These are phyloP conservation scores for Chrysoporthe puriensis DNA, from an alignment of 2,329 filamentous ascomycete genomes.

Conservation along the genomic window DNA sequence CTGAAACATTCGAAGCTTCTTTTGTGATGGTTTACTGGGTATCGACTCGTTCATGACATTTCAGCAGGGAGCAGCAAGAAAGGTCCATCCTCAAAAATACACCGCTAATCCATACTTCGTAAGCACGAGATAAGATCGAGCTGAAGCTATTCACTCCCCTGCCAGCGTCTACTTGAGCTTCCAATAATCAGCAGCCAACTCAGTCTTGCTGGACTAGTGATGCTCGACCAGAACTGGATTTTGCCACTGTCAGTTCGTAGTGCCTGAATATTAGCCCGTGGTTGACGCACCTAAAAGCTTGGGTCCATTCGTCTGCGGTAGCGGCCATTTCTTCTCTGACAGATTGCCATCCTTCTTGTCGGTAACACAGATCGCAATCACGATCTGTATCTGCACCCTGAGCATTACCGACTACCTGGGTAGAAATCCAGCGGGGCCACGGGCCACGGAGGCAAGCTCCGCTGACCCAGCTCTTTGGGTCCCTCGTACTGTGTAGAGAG, in stretches of 20 bases:
- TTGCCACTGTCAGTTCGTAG: neutral
- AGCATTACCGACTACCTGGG: neutral
- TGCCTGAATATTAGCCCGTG: neutral
- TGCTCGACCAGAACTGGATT: neutral
- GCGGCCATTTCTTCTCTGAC: neutral
- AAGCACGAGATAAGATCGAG: neutral
- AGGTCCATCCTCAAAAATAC: neutral
- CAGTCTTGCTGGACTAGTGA: constrained; percentile 1
- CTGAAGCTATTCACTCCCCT: constrained; percentile 1
- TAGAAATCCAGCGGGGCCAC: neutral
- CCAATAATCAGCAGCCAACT: neutral
- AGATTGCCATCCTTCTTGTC: neutral
- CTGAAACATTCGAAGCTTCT: neutral
- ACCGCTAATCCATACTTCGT: neutral
- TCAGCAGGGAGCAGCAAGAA: neutral
- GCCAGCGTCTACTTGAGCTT: neutral
- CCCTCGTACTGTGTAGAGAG: constrained; percentile 12
- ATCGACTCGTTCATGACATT: too few species aligned
- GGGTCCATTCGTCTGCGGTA: neutral
- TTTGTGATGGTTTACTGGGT: neutral
- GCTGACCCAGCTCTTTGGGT: constrained; percentile 26
- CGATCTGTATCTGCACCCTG: neutral
- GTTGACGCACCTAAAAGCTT: neutral
- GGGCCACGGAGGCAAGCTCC: constrained; percentile 22
- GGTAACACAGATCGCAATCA: neutral